Evolutionary conservation across 75 land plant species (phyloP), one percentile per base, ranked within the genome.

Genomic region (Cupressus sempervirens): DNA sequence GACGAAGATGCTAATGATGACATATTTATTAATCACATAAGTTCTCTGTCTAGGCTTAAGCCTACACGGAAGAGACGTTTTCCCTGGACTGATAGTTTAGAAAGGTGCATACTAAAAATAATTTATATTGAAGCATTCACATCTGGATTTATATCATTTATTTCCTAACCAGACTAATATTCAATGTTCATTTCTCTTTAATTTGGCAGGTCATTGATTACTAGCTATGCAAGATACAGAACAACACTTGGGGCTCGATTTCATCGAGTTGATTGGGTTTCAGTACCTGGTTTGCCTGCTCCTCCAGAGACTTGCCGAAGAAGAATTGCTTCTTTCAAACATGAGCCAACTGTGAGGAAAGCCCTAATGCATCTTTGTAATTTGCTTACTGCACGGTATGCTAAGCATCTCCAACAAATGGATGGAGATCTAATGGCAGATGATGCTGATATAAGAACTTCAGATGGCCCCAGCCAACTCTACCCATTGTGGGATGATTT

Each of bases 191-290:
- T 84, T 56, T 80, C 16, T 88, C 65, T 82, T 82, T 53, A 34
- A 50, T 67, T 35, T 72, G 80, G 30, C 91, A 97, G 98, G 88
- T 85, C 91, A 75, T 86, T 98, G 85, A 72, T 98, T 23, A 88
- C 90, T 65, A 91, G 92, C 87, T 98, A 98, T 91, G 94, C 91
- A 36, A 95, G 92, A 88, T 83, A 90, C 58, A 94, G 99, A 74
- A 97, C 96, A 80, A 62, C 87, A n/a, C 88, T 91, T 81, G 99
- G 99, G 83, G 91, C 95, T 58, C 80, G 85, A 50, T 86, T 85
- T 86, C 88, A 91, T 76, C 95, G 99, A 80, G 90, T 90, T 56
- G 93, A 94, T 84, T 98, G 99, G 99, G 82, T 76, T 72, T 86
- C 91, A 54, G 70, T 98, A 76, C 84, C 88, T 79, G 88, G 91